Conservation (phyloP, 805 yeast genomes). For the Spathaspora hagerdaliae region DNA sequence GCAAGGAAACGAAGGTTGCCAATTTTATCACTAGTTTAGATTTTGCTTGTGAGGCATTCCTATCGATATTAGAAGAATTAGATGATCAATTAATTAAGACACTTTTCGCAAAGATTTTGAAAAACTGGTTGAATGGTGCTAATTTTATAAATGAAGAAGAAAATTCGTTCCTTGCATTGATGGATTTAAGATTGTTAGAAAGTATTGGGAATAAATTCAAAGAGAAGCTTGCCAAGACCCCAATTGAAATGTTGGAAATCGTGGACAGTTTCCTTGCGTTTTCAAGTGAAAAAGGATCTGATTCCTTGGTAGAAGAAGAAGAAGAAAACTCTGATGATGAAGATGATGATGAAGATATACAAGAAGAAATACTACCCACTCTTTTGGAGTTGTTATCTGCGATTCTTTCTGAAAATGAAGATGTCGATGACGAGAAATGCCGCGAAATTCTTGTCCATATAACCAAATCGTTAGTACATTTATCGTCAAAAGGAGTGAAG, state of each 20-base stretch:
- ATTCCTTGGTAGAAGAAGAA: constrained; percentile 8
- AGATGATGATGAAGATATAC: constrained; percentile 16
- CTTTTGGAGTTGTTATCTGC: constrained; percentile 36
- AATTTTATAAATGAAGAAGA: constrained; percentile 17
- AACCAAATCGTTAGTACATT: constrained; percentile 12
- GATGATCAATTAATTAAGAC: constrained; percentile 44
- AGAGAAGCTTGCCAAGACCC: constrained; percentile 50
- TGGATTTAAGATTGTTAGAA: constrained; percentile 65
- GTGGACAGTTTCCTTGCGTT: constrained; percentile 21
- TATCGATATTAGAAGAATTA: constrained; percentile 45
- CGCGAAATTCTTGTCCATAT: constrained; percentile 23
- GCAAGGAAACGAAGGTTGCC: constrained; percentile 23
- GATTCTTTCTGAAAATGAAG: constrained; percentile 26
- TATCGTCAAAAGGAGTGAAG: constrained; percentile 6
- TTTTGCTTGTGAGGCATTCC: constrained; percentile 17
- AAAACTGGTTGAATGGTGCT: constrained; percentile 51
- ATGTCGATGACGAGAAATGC: constrained; percentile 27
- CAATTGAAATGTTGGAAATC: constrained; percentile 50
- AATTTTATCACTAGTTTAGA: constrained; percentile 28
- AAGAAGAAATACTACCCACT: constrained; percentile 19
- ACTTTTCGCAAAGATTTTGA: constrained; percentile 49
- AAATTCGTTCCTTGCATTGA: constrained; percentile 51
- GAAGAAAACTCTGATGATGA: constrained; percentile 27
- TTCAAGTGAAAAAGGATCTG: constrained; percentile 6
- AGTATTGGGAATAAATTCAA: constrained; percentile 54